Base-by-base conservation (phyloP, 2,329 filamentous ascomycete genomes). In the Talaromyces sp. region DNA sequence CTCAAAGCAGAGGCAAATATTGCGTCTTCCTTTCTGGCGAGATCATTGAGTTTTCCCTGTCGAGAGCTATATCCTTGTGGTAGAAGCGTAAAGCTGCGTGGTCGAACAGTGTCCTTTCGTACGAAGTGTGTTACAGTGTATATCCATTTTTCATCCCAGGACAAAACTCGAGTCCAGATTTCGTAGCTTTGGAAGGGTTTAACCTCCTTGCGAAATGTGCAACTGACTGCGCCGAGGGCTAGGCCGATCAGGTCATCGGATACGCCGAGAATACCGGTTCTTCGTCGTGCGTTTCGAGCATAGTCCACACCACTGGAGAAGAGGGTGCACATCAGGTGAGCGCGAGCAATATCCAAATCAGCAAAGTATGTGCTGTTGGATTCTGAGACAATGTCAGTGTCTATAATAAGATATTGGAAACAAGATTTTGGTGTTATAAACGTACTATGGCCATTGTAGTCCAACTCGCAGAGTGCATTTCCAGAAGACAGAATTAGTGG, bases 291-390 rank as follows among this genome's bases (percentile, higher is more conserved):
- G 29, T 68, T 68, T 45, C 66, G 63, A 25, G 64, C 67, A 27
- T 69, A 67, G 36, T 68, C 67, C 5, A 69, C 63, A 5, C 67
- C 67, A 3, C 65, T 61, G 1, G 67, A 66, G 19, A 69, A 69
- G 13, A 69, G 67, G 0, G 64, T 65, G 29, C 78, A 79, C 59
- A 84, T 78, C n/a, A 82, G 76, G 51, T 83, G 78, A 1, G 82
- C 82, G 29, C 83, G 81, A 2, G 80, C 78, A 49, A 84, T 79
- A 71, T 86, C 84, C 65, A 85, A 79, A 69, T 86, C 84, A 68
- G 79, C 75, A 72, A 86, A 86, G 73, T 85, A 86, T 6, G 84
- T 86, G 60, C 75, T 79, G 73, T 86, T 86, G 49, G 78, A 81
- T 70, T 86, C 67, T 68, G 15, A 31, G 13, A n/a, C 8, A 2